Conservation (phyloP, 192 early-diverging fungal species). For the Gryganskiella cystojenkinii region DNA sequence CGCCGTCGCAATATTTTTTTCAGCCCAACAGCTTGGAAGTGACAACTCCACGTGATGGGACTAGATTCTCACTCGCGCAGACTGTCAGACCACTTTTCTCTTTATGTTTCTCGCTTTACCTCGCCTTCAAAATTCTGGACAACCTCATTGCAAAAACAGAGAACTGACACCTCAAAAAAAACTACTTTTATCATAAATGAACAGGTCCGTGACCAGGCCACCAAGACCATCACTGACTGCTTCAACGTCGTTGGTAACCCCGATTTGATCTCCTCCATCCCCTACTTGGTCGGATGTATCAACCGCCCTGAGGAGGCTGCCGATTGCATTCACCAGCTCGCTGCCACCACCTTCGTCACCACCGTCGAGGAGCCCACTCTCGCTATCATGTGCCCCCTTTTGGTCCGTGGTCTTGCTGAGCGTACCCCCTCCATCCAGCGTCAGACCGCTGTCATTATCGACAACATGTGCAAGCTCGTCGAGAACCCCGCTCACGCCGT, state of each 20-base stretch:
- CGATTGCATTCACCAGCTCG: slow-evolving; percentile 81
- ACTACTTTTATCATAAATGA: slow-evolving; percentile 16
- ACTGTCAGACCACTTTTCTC: too few relatives aligned
- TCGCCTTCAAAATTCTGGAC: too few relatives aligned
- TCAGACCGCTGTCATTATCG: slow-evolving; percentile 84
- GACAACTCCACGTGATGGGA: too few relatives aligned
- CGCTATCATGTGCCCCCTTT: slow-evolving; percentile 83
- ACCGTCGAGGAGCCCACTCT: slow-evolving; percentile 81
- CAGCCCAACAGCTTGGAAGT: too few relatives aligned
- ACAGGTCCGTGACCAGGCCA: slow-evolving; percentile 61
- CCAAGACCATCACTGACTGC: slow-evolving; percentile 72
- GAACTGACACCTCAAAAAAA: not conserved
- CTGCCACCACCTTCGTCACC: slow-evolving; percentile 84
- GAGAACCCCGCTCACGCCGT: slow-evolving; percentile 82
- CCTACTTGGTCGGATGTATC: slow-evolving; percentile 78
- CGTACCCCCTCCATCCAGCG: slow-evolving; percentile 77
- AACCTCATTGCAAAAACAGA: slow-evolving; percentile 19
- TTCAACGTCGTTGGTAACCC: slow-evolving; percentile 81
- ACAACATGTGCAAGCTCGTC: slow-evolving; percentile 93
- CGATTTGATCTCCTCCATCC: slow-evolving; percentile 82
- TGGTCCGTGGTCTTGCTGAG: slow-evolving; percentile 78
- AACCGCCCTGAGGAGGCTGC: slow-evolving; percentile 83
- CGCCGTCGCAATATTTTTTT: too few relatives aligned
- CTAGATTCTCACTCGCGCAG: too few relatives aligned
- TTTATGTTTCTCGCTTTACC: too few relatives aligned